A percentile compares a stretch with the other conserved stretches of the same genome.
Evolutionary conservation across 257 asterid species (phyloP).

Genomic region (Gentiana dahurica): DNA sequence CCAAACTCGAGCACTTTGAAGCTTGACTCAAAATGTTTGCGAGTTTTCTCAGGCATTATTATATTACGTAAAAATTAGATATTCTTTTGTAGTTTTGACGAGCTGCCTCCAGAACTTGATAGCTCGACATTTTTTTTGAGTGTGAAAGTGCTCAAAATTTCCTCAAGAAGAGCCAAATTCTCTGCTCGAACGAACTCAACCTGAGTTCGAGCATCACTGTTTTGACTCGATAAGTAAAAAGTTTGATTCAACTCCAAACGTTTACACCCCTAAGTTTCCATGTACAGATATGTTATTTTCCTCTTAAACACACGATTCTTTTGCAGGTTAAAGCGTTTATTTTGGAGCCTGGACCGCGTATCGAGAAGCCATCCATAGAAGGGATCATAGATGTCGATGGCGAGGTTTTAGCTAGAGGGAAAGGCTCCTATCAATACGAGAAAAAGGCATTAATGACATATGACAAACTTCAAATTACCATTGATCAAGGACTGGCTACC

Average conservation of each 20-base stretch:
- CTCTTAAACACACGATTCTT: constrained; percentile 8
- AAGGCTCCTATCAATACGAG: constrained; percentile 57
- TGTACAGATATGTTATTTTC: not conserved
- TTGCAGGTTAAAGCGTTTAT: constrained; percentile 72
- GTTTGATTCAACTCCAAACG: not conserved
- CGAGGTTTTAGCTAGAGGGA: constrained; percentile 70
- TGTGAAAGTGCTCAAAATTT: too few relatives aligned
- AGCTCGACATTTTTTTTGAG: too few relatives aligned
- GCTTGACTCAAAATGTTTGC: too few relatives aligned
- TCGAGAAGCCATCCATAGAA: constrained; percentile 28
- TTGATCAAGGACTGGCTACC: constrained; percentile 90
- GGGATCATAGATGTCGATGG: constrained; percentile 40
- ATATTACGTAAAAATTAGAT: too few relatives aligned
- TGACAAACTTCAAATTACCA: constrained; percentile 43
- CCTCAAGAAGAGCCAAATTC: too few relatives aligned
- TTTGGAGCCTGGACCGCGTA: constrained; percentile 67
- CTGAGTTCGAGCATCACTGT: too few relatives aligned
- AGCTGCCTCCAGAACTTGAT: too few relatives aligned
- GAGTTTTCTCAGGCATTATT: too few relatives aligned
- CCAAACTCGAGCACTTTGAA: too few relatives aligned
- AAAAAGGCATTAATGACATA: constrained; percentile 65
- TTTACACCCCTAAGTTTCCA: not conserved
- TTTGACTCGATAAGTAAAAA: too few relatives aligned
- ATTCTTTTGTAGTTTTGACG: too few relatives aligned
- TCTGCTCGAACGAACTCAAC: too few relatives aligned